phyloP scores from a whole-genome alignment of 805 yeast genomes.

The Saturnispora besseyi region DNA sequence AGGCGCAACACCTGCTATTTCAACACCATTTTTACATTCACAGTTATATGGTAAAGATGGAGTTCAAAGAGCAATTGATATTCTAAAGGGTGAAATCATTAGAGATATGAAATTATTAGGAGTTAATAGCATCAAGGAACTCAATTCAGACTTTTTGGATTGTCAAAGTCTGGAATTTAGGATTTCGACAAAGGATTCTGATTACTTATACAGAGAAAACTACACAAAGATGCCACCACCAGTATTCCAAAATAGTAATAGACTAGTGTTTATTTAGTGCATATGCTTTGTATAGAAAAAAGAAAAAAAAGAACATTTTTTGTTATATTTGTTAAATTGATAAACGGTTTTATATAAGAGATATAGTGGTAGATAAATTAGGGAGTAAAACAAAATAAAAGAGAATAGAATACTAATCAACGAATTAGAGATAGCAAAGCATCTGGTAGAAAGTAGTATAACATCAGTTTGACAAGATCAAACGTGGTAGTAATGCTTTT shows the following conservation, averaged over 20 bases:
- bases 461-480: slow-evolving; percentile 1
- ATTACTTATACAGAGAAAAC: slow-evolving; percentile 43
- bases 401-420: background rate
- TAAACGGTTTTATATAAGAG: too few relatives aligned
- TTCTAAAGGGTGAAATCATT: slow-evolving; percentile 47
- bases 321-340: too few relatives aligned
- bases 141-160: slow-evolving; percentile 32
- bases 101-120: slow-evolving; percentile 59
- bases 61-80: slow-evolving; percentile 35
- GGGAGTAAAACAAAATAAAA: background rate
- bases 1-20: slow-evolving; percentile 53
- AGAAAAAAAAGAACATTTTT: background rate
- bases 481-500: background rate
- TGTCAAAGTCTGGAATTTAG: slow-evolving; percentile 51
- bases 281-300: background rate
- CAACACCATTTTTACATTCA: slow-evolving; percentile 69
- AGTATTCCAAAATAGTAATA: slow-evolving; percentile 10
- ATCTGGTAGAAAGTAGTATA: slow-evolving; percentile 7
- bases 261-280: slow-evolving; percentile 3
- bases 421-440: background rate
- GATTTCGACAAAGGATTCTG: slow-evolving; percentile 42
- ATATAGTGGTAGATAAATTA: background rate
- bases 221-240: slow-evolving; percentile 29
- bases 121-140: slow-evolving; percentile 38
- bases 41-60: slow-evolving; percentile 74